Percentiles rank a stretch among this genome's conserved stretches.
Evolutionary conservation across 345 rosid species (phyloP).

Genomic region (Boechera stricta): DNA sequence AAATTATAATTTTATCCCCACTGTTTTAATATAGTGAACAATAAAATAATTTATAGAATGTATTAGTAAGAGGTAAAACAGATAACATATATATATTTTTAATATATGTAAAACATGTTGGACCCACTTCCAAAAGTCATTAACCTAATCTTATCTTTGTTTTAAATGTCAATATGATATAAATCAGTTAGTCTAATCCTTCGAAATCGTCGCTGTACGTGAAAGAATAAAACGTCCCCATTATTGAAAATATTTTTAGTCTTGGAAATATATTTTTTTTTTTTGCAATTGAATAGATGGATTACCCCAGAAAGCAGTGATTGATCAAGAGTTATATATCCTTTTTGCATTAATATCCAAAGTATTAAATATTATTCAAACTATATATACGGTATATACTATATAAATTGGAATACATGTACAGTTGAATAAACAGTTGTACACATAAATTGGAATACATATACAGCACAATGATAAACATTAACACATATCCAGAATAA

Average conservation of each 20-base stretch:
- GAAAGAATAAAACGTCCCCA: background rate
- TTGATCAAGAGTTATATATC: too few species aligned
- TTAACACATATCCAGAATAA: background rate
- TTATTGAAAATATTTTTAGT: background rate
- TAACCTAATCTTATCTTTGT: conserved; percentile 10
- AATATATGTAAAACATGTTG: background rate
- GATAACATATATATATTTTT: too few species aligned
- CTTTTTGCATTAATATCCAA: background rate
- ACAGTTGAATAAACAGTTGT: background rate
- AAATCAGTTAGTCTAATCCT: background rate
- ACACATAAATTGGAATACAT: background rate
- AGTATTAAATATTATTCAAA: background rate
- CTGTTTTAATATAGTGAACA: too few species aligned
- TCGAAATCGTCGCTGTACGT: background rate
- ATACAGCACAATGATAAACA: background rate
- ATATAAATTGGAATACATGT: background rate
- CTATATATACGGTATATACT: background rate
- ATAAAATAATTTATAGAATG: too few species aligned
- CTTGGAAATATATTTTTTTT: background rate
- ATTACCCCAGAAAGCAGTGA: background rate
- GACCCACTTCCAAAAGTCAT: conserved; percentile 22
- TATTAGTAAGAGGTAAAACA: too few species aligned
- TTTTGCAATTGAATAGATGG: background rate
- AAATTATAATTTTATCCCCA: too few species aligned
- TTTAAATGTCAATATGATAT: conserved; percentile 4